Percentiles rank a stretch among this genome's conserved stretches.
Conservation (phyloP, 108 stramenopile species). For the Schizochytrium sp. region DNA sequence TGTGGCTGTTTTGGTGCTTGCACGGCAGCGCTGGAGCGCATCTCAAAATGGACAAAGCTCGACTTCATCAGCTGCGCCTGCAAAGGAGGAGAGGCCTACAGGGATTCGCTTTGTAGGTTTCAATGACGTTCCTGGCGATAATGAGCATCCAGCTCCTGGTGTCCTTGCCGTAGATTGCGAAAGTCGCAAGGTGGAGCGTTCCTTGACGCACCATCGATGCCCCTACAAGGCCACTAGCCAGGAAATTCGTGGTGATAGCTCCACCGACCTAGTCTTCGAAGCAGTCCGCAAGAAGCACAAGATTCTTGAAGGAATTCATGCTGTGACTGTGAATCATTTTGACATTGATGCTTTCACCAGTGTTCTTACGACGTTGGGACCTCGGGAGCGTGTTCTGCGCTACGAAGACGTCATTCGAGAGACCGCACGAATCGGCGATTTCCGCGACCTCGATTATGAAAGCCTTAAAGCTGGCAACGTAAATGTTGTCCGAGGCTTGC, state of each 20-base stretch:
- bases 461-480: not conserved
- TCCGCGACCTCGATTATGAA: constrained; percentile 6
- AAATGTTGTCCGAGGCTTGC: not conserved
- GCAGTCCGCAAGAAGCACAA: not conserved
- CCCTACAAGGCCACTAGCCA: not conserved
- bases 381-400: not conserved
- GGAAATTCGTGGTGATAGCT: constrained; percentile 3
- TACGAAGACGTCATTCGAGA: constrained; percentile 17
- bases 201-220: constrained; percentile 30
- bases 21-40: too few relatives aligned
- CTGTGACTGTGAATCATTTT: constrained; percentile 25
- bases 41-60: too few relatives aligned
- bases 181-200: not conserved
- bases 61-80: too few relatives aligned
- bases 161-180: constrained; percentile 54
- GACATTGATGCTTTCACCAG: constrained; percentile 51
- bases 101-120: not conserved
- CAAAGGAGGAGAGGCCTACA: too few relatives aligned
- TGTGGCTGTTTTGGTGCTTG: too few relatives aligned
- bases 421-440: constrained; percentile 2
- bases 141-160: not conserved
- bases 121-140: constrained; percentile 7
- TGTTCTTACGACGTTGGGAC: constrained; percentile 31
- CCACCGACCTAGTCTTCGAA: constrained; percentile 36
- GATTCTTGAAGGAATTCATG: not conserved